Base-by-base conservation (phyloP, 192 early-diverging fungal genomes). In the Coemansia sp. region DNA sequence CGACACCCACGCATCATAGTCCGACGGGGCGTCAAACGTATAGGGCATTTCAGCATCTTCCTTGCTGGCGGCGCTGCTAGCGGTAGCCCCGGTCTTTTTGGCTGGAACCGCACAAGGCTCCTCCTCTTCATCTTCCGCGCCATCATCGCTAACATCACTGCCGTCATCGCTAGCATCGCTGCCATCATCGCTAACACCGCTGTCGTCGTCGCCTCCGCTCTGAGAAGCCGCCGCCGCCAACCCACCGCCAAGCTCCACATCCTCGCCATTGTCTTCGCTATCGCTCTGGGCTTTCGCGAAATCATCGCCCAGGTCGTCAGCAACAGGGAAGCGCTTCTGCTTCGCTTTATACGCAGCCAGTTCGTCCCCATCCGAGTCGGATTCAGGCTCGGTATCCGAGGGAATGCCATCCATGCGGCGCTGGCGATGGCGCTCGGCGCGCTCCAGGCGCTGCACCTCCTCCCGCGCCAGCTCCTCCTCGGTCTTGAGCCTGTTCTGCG, bases 391-490 rank as follows among this genome's bases (percentile, higher is more conserved):
- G 18, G 74, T 73, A 52, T 76, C 75, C 14, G 76, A 75, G 41
- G 85, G 75, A 45, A 91, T 65, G 15, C 95, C 95, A 46, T 94
- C 85, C 93, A 95, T 94, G 58, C 95, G 90, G 51, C 89, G 87
- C 80, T 88, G 84, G 23, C 94, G 85, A 35, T 87, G 87, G 30
- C 86, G 76, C 84, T 99, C 97, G 16, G 92, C 87, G 71, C 90
- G 88, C 70, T 96, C 95, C n/a, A 98, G 76, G 60, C 91, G 87
- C 34, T 87, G 86, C 69, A 90, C 90, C 45, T 93, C 94, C 66
- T 95, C 95, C 36, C 89, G 65, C 15, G 93, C 94, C 63, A 88
- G 73, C 80, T 99, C 98, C 64, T 96, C 94, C 72, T 97, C 96
- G 9, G 94, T 95, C 85, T 98, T 97, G 20, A 91, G 71, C 15